These are phyloP conservation scores for Irpex rosettiformis DNA, from an alignment of 1,284 basidiomycete genomes.

Conservation along the genomic window DNA sequence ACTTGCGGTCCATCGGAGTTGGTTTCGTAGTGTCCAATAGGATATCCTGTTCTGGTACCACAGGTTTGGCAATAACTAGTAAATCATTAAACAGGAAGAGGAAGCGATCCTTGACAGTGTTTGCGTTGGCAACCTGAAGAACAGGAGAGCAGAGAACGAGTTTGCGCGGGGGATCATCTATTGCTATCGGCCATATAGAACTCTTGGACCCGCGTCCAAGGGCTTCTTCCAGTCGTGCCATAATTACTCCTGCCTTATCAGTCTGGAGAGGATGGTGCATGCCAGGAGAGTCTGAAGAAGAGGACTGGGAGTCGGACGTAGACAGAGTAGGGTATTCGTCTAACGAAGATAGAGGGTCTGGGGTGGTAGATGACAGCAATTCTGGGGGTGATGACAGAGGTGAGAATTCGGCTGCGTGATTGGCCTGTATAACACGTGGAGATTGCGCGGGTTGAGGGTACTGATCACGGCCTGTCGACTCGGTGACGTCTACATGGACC, in stretches of 20 bases:
- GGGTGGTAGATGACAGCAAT: constrained; percentile 59
- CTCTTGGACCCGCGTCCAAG: constrained; percentile 58
- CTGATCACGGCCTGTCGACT: constrained; percentile 10
- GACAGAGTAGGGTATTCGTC: constrained; percentile 54
- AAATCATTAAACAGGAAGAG: constrained; percentile 95
- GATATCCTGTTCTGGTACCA: constrained; percentile 59
- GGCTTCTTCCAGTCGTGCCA: constrained; percentile 69
- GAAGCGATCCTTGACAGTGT: constrained; percentile 95
- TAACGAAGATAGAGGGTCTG: constrained; percentile 65
- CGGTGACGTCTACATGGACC: constrained; percentile 11
- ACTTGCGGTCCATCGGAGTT: constrained; percentile 75
- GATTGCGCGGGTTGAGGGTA: constrained; percentile 14
- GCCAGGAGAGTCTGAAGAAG: constrained; percentile 38
- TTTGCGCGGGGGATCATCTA: constrained; percentile 86
- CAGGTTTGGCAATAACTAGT: constrained; percentile 80
- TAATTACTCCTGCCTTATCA: constrained; percentile 40
- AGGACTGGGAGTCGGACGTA: constrained; percentile 45
- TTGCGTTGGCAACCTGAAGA: constrained; percentile 89
- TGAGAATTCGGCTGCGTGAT: constrained; percentile 20
- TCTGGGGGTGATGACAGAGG: constrained; percentile 53
- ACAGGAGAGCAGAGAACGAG: constrained; percentile 83
- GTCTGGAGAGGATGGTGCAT: constrained; percentile 24
- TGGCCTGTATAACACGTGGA: constrained; percentile 14
- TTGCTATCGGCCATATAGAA: constrained; percentile 56
- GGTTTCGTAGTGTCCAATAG: constrained; percentile 58